Evolutionary conservation across 78 protist genomes (phyloP).

Genomic region (Planoprotostelium fungivorum): DNA sequence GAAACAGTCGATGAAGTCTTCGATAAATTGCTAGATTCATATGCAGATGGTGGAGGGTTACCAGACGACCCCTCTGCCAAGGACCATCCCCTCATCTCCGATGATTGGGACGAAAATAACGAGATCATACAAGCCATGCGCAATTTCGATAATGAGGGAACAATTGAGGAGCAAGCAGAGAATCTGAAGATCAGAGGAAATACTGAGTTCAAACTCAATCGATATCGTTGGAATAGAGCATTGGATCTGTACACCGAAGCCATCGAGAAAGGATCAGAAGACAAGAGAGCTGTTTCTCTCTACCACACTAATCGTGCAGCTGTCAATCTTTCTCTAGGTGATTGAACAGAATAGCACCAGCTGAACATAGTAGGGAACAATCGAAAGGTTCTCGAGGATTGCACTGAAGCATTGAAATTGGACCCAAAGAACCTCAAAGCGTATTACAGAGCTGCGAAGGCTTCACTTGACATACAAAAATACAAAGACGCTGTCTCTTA

Average conservation of each 20-base stretch:
- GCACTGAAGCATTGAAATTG: constrained; percentile 30
- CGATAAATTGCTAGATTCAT: background rate
- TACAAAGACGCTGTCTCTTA: constrained; percentile 9
- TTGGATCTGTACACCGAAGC: constrained; percentile 26
- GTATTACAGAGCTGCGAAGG: constrained; percentile 11
- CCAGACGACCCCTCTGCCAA: background rate
- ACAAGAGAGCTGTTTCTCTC: constrained; percentile 18
- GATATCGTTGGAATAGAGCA: constrained; percentile 8
- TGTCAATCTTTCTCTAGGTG: constrained; percentile 5
- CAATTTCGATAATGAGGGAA: background rate
- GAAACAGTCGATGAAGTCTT: background rate
- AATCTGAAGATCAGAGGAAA: background rate
- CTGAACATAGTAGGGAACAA: constrained; percentile 5
- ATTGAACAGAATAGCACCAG: background rate
- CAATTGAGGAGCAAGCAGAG: background rate
- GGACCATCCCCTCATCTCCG: background rate
- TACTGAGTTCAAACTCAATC: background rate
- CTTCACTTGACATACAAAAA: constrained; percentile 11
- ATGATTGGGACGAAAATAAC: background rate
- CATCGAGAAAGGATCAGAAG: constrained; percentile 17
- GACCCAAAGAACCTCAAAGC: constrained; percentile 38
- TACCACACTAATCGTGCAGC: constrained; percentile 60
- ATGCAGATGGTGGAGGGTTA: background rate
- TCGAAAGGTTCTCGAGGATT: constrained; percentile 32
- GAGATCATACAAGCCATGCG: background rate